Evolutionary conservation across 2,329 filamentous ascomycete genomes (phyloP).

Genomic region (Aspergillus novoparasiticus): DNA sequence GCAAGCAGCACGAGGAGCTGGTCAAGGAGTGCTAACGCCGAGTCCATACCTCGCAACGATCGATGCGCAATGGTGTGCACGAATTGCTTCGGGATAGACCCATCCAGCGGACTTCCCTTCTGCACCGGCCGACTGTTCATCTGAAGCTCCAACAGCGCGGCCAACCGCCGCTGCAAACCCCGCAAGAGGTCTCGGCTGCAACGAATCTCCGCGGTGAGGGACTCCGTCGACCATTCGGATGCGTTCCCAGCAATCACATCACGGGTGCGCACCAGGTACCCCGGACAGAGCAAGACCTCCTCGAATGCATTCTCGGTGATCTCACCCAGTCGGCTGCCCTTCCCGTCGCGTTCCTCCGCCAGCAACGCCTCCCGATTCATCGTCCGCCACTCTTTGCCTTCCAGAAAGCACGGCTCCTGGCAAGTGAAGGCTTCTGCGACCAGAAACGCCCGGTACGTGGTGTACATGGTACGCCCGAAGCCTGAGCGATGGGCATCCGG

Average conservation of each 20-base stretch:
- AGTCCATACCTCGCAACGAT: conserved; percentile 15
- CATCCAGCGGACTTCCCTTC: conserved; percentile 6
- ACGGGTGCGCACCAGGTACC: conserved; percentile 19
- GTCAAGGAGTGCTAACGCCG: conserved; percentile 20
- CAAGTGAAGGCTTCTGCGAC: conserved; percentile 21
- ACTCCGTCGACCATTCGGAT: conserved; percentile 2
- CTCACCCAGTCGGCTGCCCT: conserved; percentile 13
- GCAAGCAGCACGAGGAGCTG: conserved; percentile 20
- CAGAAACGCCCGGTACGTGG: conserved; percentile 24
- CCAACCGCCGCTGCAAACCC: conserved; percentile 13
- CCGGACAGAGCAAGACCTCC: conserved; percentile 23
- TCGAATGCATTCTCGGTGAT: conserved; percentile 24
- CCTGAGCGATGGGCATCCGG: conserved; percentile 18
- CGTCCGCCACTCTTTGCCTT: conserved; percentile 17
- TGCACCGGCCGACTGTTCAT: background rate
- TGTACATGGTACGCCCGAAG: conserved; percentile 21
- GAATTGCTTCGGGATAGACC: conserved; percentile 5
- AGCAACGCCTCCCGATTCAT: conserved; percentile 13
- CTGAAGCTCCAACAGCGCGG: background rate
- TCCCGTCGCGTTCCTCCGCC: conserved; percentile 16
- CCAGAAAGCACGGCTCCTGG: conserved; percentile 24
- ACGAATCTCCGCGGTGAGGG: conserved; percentile 14
- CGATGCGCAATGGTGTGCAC: conserved; percentile 6
- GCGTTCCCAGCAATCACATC: conserved; percentile 8
- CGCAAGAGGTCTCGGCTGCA: conserved; percentile 13